A percentile compares a stretch with the other conserved stretches of the same genome.
Evolutionary conservation across 495 filamentous ascomycete species (phyloP).

Genomic region (Aspergillus asperescens): DNA sequence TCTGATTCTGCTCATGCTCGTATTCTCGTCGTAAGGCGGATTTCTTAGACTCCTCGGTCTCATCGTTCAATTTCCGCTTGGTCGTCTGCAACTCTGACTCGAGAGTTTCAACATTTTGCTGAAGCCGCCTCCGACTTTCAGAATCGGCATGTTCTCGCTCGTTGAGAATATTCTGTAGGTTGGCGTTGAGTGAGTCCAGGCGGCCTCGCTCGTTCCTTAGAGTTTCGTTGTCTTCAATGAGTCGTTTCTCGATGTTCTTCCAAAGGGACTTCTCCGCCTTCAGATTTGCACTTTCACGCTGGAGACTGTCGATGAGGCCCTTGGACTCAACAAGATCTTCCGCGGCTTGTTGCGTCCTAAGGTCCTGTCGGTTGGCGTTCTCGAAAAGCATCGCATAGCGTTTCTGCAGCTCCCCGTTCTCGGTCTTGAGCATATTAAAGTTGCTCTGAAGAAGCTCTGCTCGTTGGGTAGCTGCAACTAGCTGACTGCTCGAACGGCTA

Average conservation of each 20-base stretch:
- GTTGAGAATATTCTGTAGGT: constrained; percentile 79
- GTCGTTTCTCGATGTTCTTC: constrained; percentile 84
- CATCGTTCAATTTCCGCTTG: constrained; percentile 78
- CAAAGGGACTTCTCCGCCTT: constrained; percentile 88
- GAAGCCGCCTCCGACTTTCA: constrained; percentile 72
- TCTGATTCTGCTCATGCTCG: constrained; percentile 77
- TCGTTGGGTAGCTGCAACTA: constrained; percentile 73
- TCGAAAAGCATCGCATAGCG: constrained; percentile 70
- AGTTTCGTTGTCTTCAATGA: constrained; percentile 77
- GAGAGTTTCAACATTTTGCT: constrained; percentile 67
- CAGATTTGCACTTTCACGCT: constrained; percentile 84
- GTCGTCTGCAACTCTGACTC: constrained; percentile 71
- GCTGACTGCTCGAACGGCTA: constrained; percentile 69
- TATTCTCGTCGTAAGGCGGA: constrained; percentile 76
- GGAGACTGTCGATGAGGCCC: constrained; percentile 75
- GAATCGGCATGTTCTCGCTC: constrained; percentile 83
- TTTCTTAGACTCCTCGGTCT: constrained; percentile 77
- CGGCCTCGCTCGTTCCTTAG: constrained; percentile 77
- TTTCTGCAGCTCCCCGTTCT: constrained; percentile 80
- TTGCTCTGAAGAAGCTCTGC: constrained; percentile 89
- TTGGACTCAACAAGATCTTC: constrained; percentile 89
- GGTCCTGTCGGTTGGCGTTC: constrained; percentile 78
- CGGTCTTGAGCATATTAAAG: constrained; percentile 70
- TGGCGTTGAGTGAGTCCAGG: constrained; percentile 71
- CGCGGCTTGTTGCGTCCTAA: constrained; percentile 81